Base-by-base conservation (phyloP, 2,329 filamentous ascomycete genomes). In the Epichloe festucae region DNA sequence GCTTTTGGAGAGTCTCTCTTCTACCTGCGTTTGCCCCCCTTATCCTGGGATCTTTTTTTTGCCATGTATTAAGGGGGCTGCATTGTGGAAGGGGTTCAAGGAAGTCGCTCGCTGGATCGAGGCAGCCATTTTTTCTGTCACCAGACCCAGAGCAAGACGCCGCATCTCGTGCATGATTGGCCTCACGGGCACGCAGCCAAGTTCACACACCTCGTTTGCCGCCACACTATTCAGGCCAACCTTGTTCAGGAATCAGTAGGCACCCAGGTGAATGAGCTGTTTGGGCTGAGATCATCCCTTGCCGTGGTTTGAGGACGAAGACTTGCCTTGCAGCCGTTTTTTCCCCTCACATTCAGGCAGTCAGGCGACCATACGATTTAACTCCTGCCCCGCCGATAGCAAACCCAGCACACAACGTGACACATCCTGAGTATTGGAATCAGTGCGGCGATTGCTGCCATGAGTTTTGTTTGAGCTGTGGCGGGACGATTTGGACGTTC, bases 181-280 rank as follows among this genome's bases (percentile, higher is more conserved):
- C 21, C 40, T 50, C 48, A 50, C 48, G 48, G 40, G 48, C 48
- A 50, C 41, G 23, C 48, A 43, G 17, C 48, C 23, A n/a, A 44
- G 31, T 43, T 38, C 23, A 23, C 34, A 23, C 48, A 39, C 41
- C 23, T 15, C 21, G 8, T 7, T 17, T 34, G n/a, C 34, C 41
- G 34, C 48, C 48, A 45, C 48, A 43, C 15, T 45, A 5, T 12
- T 27, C 19, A 4, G 48, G n/a, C 48, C 23, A 49, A 44, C 35
- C n/a, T 38, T 17, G 27, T 31, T 14, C 17, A 21, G 10, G 10
- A 11, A 11, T 21, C 19, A 11, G 21, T 4, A 42, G 40, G n/a
- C 40, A 19, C 40, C 40, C 8, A 42, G 40, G 40, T 19, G 11
- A 21, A 42, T 5, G 21, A 27, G 23, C 23, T 27, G 23, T 7